A percentile compares a stretch with the other conserved stretches of the same genome.
phyloP scores from a whole-genome alignment of 2,329 filamentous ascomycete species.

The Trichoderma gracile region DNA sequence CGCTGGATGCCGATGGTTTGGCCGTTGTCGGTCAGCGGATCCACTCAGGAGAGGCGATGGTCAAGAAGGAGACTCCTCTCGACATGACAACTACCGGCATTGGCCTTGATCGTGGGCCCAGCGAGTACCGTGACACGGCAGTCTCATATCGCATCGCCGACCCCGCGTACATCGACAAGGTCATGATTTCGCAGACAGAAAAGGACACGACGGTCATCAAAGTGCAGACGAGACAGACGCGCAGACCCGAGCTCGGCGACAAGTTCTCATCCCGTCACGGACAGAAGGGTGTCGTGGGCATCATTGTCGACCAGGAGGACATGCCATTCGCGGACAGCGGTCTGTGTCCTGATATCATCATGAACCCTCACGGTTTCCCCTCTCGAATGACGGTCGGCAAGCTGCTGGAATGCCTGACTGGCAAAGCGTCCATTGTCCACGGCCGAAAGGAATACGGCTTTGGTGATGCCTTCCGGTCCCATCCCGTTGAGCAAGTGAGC shows the following conservation, averaged over 20 bases:
- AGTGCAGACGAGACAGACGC: constrained; percentile 92
- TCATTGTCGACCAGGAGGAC: constrained; percentile 95
- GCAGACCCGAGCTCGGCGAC: constrained; percentile 91
- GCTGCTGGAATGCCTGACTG: constrained; percentile 90
- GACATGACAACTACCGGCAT: constrained; percentile 74
- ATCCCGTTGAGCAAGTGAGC: constrained; percentile 87
- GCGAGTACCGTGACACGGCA: constrained; percentile 66
- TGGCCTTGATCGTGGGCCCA: constrained; percentile 63
- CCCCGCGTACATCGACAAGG: constrained; percentile 90
- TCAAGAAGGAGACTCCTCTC: constrained; percentile 84
- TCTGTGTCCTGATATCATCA: constrained; percentile 97
- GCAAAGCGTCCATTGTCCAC: constrained; percentile 86
- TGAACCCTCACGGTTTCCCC: constrained; percentile 99
- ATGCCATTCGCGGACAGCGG: constrained; percentile 93
- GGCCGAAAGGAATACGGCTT: constrained; percentile 86
- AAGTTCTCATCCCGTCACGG: constrained; percentile 99
- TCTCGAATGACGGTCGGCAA: constrained; percentile 99
- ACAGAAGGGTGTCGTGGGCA: constrained; percentile 95
- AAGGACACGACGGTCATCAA: constrained; percentile 86
- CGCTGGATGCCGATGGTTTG: constrained; percentile 82
- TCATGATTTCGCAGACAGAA: constrained; percentile 89
- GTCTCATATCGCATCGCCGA: constrained; percentile 82
- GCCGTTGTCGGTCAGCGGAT: constrained; percentile 83
- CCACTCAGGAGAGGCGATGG: constrained; percentile 76
- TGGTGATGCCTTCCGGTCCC: constrained; percentile 76